Conservation (phyloP, 202 grass and related monocot genomes). For the Schoenoplectus tabernaemontani region DNA sequence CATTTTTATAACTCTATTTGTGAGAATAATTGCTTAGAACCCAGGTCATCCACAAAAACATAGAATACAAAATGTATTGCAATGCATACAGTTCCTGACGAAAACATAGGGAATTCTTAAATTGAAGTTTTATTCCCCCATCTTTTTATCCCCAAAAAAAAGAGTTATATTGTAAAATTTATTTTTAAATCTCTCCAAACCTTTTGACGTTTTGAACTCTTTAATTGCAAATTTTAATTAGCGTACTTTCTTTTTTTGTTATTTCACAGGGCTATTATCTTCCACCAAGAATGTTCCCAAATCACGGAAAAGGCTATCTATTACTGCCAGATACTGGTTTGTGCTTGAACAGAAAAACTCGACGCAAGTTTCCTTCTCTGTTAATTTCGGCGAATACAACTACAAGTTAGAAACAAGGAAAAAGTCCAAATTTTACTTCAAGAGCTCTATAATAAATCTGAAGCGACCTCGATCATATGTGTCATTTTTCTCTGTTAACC, state of each 20-base stretch:
- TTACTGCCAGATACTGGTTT: slow-evolving; percentile 58
- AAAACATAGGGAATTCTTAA: no score
- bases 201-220: not conserved
- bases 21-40: not conserved
- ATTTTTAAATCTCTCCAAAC: not conserved
- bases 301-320: slow-evolving; percentile 14
- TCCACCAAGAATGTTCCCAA: slow-evolving; percentile 14
- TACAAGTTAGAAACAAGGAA: slow-evolving; percentile 35
- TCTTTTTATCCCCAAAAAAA: no score
- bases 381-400: slow-evolving; percentile 55
- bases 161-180: no score
- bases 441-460: slow-evolving; percentile 16
- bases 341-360: slow-evolving; percentile 59
- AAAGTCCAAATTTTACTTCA: not conserved
- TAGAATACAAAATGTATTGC: not conserved
- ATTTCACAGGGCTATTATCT: slow-evolving; percentile 6
- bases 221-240: not conserved
- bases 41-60: not conserved
- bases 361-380: slow-evolving; percentile 51
- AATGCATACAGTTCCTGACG: not conserved
- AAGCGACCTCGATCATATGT: slow-evolving; percentile 18
- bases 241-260: not conserved
- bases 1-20: not conserved
- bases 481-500: slow-evolving; percentile 2
- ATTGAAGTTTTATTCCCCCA: no score